Evolutionary conservation across 2,329 filamentous ascomycete genomes (phyloP), one percentile per base, ranked within the genome.

Genomic region (Pestalotiopsis sp.): DNA sequence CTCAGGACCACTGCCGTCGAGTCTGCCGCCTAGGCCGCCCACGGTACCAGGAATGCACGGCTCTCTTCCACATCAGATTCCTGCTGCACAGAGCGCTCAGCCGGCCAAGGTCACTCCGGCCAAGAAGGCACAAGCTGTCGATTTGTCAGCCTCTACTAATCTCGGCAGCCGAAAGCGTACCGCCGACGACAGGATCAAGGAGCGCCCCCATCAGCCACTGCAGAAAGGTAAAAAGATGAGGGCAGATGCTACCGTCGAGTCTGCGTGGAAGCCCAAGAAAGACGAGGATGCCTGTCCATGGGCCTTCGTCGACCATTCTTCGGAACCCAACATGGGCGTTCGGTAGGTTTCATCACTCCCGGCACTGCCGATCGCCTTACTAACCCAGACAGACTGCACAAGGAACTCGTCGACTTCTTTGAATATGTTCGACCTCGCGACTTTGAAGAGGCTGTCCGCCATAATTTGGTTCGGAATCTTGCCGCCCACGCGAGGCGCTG

Each of bases 341-440:
- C 88, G 90, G 90, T 90, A 81, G 81, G 85, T 64, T 39, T 6
- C 14, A 23, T 9, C 1, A 17, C 11, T 14, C 14, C 49, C 12
- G 23, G 65, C 25, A 23, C 2, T 27, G 41, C 20, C 45, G 57
- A 5, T 27, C 25, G 12, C 25, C 25, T 58, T 66, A 13, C 66
- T 71, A 61, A 72, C 65, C 69, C 45, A 39, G 3, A 31, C 68
- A 94, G 93, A 79, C 83, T 99, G 31, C 94, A 98, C 79, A 93
- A 94, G 75, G 96, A 99, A 80, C 91, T 98, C 58, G 83, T 92
- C 38, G 93, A 97, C 74, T 98, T 98, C 77, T 97, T 95, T 78
- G 85, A 95, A 45, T 97, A 91, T 78, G 92, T 97, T 39, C 90
- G 87, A 71, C 96, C 96, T 2, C 87, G 88, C 60, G 80, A 87